These are phyloP conservation scores for Acacia crassicarpa DNA, from an alignment of 306 rosid species.

Conservation along the genomic window DNA sequence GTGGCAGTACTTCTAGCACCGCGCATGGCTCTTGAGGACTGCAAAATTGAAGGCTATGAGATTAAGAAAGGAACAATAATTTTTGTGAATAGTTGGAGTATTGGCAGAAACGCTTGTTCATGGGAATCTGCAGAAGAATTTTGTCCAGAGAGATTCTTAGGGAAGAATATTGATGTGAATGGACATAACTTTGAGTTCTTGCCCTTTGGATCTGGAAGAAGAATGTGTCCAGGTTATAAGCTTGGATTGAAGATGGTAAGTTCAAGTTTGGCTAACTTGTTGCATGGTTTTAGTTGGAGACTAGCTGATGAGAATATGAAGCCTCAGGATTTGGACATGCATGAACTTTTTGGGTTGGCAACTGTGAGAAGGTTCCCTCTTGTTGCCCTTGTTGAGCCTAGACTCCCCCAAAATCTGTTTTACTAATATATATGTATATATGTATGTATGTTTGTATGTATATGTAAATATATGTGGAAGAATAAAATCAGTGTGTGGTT, in stretches of 20 bases:
- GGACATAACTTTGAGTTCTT: background rate
- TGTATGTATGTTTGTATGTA: background rate
- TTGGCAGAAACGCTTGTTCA: background rate
- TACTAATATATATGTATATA: too few species aligned
- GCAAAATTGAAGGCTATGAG: background rate
- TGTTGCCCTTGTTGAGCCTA: background rate
- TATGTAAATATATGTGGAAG: background rate
- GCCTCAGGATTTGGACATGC: background rate
- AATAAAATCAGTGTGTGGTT: background rate
- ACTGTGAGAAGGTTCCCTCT: constrained; percentile 1
- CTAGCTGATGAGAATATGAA: background rate
- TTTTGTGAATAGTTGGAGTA: background rate
- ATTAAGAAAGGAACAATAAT: background rate
- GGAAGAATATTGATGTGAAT: background rate
- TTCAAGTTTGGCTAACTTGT: background rate
- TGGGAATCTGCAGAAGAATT: background rate
- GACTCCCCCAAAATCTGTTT: background rate
- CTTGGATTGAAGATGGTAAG: background rate
- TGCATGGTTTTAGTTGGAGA: constrained; percentile 3
- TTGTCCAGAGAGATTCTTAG: constrained; percentile 1
- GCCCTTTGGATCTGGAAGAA: constrained; percentile 2
- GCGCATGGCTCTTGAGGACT: background rate
- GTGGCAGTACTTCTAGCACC: background rate
- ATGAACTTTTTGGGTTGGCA: background rate
- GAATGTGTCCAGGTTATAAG: constrained; percentile 7